These are phyloP conservation scores for Brettanomyces bruxellensis DNA, from an alignment of 805 yeast species.

Conservation along the genomic window DNA sequence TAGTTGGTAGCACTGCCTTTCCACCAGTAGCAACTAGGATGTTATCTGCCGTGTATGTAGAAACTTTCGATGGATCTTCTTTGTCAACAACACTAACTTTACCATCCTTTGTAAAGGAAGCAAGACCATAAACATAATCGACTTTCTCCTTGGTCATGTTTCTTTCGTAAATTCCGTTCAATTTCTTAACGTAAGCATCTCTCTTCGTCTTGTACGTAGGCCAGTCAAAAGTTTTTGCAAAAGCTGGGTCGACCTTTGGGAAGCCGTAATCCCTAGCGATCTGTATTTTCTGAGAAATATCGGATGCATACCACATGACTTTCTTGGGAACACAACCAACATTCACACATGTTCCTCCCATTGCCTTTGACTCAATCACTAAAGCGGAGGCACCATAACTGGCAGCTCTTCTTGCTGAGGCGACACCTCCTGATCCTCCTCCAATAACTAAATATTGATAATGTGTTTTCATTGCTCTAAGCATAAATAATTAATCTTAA, in stretches of 20 bases:
- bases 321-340: slow-evolving; percentile 99
- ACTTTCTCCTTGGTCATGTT: slow-evolving; percentile 86
- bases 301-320: slow-evolving; percentile 97
- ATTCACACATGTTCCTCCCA: slow-evolving; percentile 98
- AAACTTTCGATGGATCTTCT: slow-evolving; percentile 44
- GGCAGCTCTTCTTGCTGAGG: slow-evolving; percentile 97
- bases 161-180: slow-evolving; percentile 89
- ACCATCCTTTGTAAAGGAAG: slow-evolving; percentile 60
- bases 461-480: slow-evolving; percentile 35
- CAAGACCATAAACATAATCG: slow-evolving; percentile 80
- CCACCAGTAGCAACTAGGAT: slow-evolving; percentile 94
- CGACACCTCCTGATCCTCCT: slow-evolving; percentile 99
- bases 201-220: slow-evolving; percentile 70
- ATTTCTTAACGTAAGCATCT: slow-evolving; percentile 80
- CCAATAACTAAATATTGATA: slow-evolving; percentile 94
- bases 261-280: slow-evolving; percentile 84
- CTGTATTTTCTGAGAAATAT: slow-evolving; percentile 64
- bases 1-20: slow-evolving; percentile 57
- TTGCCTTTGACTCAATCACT: slow-evolving; percentile 66
- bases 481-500: slow-evolving; percentile 8
- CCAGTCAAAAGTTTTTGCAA: slow-evolving; percentile 72
- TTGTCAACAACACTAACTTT: slow-evolving; percentile 68
- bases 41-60: slow-evolving; percentile 66
- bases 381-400: slow-evolving; percentile 83
- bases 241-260: slow-evolving; percentile 42